Conservation (phyloP, 495 filamentous ascomycete genomes). For the Apiosordaria backusii region DNA sequence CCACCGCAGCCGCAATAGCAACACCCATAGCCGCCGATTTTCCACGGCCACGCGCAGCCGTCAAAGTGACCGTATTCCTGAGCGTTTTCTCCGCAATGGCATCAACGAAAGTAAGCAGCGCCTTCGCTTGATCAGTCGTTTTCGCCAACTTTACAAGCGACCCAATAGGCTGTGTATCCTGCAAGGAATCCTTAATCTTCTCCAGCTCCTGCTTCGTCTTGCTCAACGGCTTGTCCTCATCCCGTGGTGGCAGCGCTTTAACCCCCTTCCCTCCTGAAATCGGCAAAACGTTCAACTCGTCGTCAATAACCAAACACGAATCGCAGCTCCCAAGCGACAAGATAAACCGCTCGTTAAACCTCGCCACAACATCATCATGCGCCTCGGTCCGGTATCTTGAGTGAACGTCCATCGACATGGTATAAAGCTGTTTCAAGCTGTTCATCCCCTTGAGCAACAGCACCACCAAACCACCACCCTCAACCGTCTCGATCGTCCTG, state of each 20-base stretch:
- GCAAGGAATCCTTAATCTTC: slow-evolving; percentile 80
- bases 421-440: slow-evolving; percentile 95
- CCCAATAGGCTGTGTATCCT: slow-evolving; percentile 80
- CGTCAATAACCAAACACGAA: slow-evolving; percentile 92
- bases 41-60: slow-evolving; percentile 90
- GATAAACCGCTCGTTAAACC: slow-evolving; percentile 98
- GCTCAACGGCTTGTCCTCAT: slow-evolving; percentile 61
- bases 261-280: slow-evolving; percentile 95
- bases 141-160: slow-evolving; percentile 77
- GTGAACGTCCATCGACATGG: slow-evolving; percentile 96
- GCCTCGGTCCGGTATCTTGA: slow-evolving; percentile 96
- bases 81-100: slow-evolving; percentile 95
- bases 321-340: slow-evolving; percentile 92
- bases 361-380: slow-evolving; percentile 88
- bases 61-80: slow-evolving; percentile 86
- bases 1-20: slow-evolving; percentile 88
- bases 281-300: slow-evolving; percentile 95
- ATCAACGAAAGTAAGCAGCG: slow-evolving; percentile 90
- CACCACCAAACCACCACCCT: slow-evolving; percentile 90
- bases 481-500: slow-evolving; percentile 93
- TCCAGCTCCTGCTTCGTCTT: slow-evolving; percentile 73
- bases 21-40: slow-evolving; percentile 96
- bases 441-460: slow-evolving; percentile 94
- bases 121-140: slow-evolving; percentile 93
- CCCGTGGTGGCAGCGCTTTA: slow-evolving; percentile 72